Conservation (phyloP, 169 alveolate species). For the Ichthyophthirius multifiliis region DNA sequence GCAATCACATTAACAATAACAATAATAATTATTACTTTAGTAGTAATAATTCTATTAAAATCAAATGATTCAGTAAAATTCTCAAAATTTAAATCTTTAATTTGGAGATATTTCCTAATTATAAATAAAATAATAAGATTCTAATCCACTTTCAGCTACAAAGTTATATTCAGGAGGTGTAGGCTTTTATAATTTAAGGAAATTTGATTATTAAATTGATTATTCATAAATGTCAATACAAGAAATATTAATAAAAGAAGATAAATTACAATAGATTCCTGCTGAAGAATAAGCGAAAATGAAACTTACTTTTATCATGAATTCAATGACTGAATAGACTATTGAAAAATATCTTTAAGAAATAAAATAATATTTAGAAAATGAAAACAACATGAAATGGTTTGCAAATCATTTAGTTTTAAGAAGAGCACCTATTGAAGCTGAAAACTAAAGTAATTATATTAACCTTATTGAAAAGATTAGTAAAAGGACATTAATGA, state of each 20-base stretch:
- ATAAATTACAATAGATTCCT: neutral
- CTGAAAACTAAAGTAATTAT: constrained; percentile 46
- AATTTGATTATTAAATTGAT: neutral
- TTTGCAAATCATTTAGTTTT: constrained; percentile 54
- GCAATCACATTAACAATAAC: no score
- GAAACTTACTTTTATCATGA: constrained; percentile 53
- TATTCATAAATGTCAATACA: neutral
- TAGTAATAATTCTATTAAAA: no score
- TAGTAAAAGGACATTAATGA: constrained; percentile 36
- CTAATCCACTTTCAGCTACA: no score
- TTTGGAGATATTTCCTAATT: no score
- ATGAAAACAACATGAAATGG: constrained; percentile 34
- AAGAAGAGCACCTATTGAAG: constrained; percentile 45
- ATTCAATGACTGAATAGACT: constrained; percentile 50
- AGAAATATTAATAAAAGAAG: neutral
- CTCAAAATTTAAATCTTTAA: no score
- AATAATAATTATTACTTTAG: no score
- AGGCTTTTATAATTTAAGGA: no score
- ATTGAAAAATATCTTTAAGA: constrained; percentile 61
- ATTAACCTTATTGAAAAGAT: constrained; percentile 38
- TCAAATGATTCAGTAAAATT: no score
- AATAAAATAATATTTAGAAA: constrained; percentile 39
- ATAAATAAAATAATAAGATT: no score
- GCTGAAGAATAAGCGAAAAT: constrained; percentile 38
- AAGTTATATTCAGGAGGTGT: constrained; percentile 2